Base-by-base conservation (phyloP, 2,329 filamentous ascomycete species). In the Lojkania enalia region DNA sequence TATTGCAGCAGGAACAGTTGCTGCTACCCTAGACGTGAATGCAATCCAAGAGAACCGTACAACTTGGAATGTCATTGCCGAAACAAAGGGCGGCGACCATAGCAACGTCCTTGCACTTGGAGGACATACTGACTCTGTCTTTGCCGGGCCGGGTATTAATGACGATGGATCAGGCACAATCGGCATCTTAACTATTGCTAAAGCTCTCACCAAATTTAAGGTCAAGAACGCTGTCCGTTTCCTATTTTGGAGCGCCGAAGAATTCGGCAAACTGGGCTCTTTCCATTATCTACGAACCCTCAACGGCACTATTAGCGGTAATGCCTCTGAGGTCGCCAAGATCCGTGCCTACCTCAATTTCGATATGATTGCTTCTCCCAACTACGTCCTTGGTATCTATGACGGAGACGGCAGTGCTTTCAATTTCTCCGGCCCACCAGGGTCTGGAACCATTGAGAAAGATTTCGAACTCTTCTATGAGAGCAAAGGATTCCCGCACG, bases 41-140 rank as follows among this genome's bases (percentile, higher is more conserved):
- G 67, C 73, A 32, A 59, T 72, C 45, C 55, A 70, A 19, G 71
- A 77, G 52, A 75, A 74, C 55, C 69, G 74, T 20, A 74, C 73
- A 3, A 79, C 76, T 46, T 69, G 58, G 54, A 68, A 67, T 30
- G 59, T 67, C 46, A 66, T 67, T 19, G 64, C 70, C 18, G 63
- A 71, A 44, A 70, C 68, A 37, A 71, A 67, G 47, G 55, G 60
- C 18, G 70, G 70, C n/a, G 68, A 73, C 46, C 63, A 69, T 42
- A 58, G 70, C 55, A 71, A 71, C 37, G 68, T 71, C 19, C 61
- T 73, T 46, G 60, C 67, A 50, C 54, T 72, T 13, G 71, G 69
- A 19, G 71, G 67, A 5, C 71, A 74, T 52, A 63, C 63, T 30
- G 69, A 72, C 51, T 70, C 65, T 19, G 70, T 73, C 20, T 64